Evolutionary conservation across 2,329 filamentous ascomycete species (phyloP), one percentile per base, ranked within the genome.

Genomic region (Sporothrix humicola): DNA sequence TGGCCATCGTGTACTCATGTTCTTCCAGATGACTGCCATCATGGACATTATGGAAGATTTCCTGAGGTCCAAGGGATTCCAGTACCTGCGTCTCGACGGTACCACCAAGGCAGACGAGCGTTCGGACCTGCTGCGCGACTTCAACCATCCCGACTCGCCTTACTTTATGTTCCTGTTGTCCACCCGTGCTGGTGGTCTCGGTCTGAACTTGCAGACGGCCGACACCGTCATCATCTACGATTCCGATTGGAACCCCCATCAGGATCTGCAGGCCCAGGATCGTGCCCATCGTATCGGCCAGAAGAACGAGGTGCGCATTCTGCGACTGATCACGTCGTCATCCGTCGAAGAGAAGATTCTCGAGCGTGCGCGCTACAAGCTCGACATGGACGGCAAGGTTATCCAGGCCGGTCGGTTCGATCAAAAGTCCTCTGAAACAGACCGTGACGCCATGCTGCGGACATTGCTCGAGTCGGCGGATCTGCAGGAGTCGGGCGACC

Each of bases 31-130:
- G 96, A 99, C 96, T 3, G 95, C 97, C 75, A 99, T 99, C 81
- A 99, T 99, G 96, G 97, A 99, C 83, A 99, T 99, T 79, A 98
- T 99, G 96, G 96, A 99, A 79, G 96, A 99, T 81, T 99, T 97
- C 81, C 84, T 99, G 76, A 92, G 95, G 3, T 92, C 94, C 79
- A 89, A 93, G 76, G 92, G 91, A 65, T 87, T 97, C 77, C 88
- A 92, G 79, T 99, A 97, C 81, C 87, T 99, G 77, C 94, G 96
- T 81, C 87, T 99, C 74, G 96, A 99, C 79, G 96, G 96, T 85
- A 96, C 94, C 0, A 99, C 96, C 63, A 99, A 99, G 82, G 95
- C 96, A 0, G 96, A 99, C 79, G 96, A 99, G 83, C 93, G 96
- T 77, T 98, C 95, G 1, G 94, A 97, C 70, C 87, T 99, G 73